A percentile compares a stretch with the other conserved stretches of the same genome.
phyloP scores from a whole-genome alignment of 768 basidiomycete species.

The Lactarius evosmus region DNA sequence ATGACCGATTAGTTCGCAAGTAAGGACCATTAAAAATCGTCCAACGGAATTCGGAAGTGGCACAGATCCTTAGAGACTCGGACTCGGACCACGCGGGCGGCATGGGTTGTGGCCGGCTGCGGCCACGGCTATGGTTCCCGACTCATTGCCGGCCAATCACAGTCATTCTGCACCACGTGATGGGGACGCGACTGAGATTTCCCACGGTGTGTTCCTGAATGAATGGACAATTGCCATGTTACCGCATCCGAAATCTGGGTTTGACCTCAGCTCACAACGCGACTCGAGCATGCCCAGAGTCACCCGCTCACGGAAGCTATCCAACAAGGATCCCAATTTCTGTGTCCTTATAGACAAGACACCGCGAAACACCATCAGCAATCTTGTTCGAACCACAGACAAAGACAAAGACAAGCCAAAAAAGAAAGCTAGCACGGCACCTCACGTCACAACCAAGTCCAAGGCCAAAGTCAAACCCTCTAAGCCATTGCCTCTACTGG shows the following conservation, averaged over 20 bases:
- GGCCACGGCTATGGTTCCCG: too few relatives aligned
- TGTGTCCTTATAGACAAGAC: slow-evolving; percentile 29
- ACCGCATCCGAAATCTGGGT: background rate
- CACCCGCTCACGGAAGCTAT: slow-evolving; percentile 10
- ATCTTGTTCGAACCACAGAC: background rate
- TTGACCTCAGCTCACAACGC: background rate
- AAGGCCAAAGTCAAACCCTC: slow-evolving; percentile 17
- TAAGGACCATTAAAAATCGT: background rate
- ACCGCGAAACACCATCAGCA: slow-evolving; percentile 9
- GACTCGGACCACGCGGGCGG: background rate
- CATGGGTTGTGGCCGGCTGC: background rate
- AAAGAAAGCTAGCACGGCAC: slow-evolving; percentile 5
- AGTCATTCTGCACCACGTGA: slow-evolving; percentile 13
- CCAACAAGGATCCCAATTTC: slow-evolving; percentile 12
- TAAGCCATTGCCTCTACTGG: background rate
- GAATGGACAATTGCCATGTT: background rate
- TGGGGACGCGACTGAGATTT: background rate
- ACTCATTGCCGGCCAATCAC: slow-evolving; percentile 3
- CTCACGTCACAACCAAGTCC: slow-evolving; percentile 5
- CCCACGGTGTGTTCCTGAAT: background rate
- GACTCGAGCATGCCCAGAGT: slow-evolving; percentile 13
- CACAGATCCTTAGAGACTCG: too few relatives aligned
- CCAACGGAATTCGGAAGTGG: slow-evolving; percentile 6
- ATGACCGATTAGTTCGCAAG: background rate
- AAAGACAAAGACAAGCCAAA: slow-evolving; percentile 5